Percentiles rank a stretch among this genome's conserved stretches.
These are phyloP conservation scores for Oligophagozyma castellii DNA, from an alignment of 1,139 yeast species.

Conservation along the genomic window DNA sequence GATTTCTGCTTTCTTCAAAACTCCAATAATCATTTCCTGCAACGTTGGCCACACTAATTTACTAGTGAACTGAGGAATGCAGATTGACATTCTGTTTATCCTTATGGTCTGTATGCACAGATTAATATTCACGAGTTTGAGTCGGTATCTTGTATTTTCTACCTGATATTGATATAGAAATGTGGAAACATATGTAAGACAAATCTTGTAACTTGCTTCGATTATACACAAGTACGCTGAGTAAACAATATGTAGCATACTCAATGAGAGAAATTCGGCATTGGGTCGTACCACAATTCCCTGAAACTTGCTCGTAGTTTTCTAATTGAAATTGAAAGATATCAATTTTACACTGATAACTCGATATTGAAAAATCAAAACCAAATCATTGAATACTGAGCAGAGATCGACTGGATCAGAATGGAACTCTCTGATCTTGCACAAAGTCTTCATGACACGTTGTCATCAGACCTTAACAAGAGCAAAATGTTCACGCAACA, in stretches of 20 bases:
- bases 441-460: constrained; percentile 39
- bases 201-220: background rate
- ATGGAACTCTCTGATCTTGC: constrained; percentile 35
- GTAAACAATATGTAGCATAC: background rate
- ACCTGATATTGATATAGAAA: constrained; percentile 9
- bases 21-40: too few relatives aligned
- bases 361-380: background rate
- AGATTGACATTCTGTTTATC: too few relatives aligned
- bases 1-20: too few relatives aligned
- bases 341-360: background rate
- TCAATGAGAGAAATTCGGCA: background rate
- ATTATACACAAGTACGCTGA: background rate
- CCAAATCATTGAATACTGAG: background rate
- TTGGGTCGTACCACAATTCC: background rate
- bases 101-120: too few relatives aligned
- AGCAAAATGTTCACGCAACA: constrained; percentile 41
- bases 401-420: too few relatives aligned
- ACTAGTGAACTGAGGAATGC: too few relatives aligned
- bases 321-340: background rate
- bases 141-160: constrained; percentile 5
- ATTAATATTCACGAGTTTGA: constrained; percentile 7
- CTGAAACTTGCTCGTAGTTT: background rate
- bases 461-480: constrained; percentile 39
- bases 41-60: too few relatives aligned
- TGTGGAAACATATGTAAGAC: constrained; percentile 5